phyloP scores from a whole-genome alignment of 345 rosid species.

The Eucalyptus globulus region DNA sequence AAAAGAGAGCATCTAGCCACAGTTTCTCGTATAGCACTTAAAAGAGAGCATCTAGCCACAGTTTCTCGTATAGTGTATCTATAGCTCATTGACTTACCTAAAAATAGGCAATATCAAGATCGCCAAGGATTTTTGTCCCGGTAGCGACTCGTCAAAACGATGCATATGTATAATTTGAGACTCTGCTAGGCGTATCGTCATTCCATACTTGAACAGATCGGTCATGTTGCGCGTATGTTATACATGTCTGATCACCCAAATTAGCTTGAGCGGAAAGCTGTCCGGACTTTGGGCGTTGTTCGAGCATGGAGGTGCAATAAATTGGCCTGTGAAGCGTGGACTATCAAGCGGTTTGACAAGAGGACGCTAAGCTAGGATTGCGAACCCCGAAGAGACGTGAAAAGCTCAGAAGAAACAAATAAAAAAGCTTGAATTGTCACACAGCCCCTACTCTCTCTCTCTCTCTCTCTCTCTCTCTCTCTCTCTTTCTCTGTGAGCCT shows the following conservation, averaged over 20 bases:
- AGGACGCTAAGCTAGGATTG: neutral
- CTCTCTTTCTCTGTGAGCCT: neutral
- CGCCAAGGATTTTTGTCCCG: neutral
- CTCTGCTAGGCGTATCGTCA: neutral
- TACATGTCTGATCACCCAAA: neutral
- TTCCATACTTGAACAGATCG: neutral
- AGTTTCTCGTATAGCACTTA: neutral
- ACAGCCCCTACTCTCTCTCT: neutral
- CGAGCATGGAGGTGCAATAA: neutral
- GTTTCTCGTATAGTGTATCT: neutral
- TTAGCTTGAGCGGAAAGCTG: neutral
- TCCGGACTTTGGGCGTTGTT: neutral
- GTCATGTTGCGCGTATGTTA: neutral
- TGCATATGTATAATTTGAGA: too few relatives aligned
- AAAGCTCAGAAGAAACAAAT: neutral
- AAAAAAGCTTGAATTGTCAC: neutral
- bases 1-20: neutral
- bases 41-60: neutral
- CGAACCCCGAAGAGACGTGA: neutral
- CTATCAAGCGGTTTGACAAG: neutral
- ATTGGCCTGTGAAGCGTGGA: neutral
- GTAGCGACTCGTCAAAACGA: neutral
- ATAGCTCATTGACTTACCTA: neutral
- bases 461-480: neutral
- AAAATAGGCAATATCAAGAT: neutral